Percentiles rank a stretch among this genome's conserved stretches.
phyloP scores from a whole-genome alignment of 768 basidiomycete genomes.

The Boletellus sp. region DNA sequence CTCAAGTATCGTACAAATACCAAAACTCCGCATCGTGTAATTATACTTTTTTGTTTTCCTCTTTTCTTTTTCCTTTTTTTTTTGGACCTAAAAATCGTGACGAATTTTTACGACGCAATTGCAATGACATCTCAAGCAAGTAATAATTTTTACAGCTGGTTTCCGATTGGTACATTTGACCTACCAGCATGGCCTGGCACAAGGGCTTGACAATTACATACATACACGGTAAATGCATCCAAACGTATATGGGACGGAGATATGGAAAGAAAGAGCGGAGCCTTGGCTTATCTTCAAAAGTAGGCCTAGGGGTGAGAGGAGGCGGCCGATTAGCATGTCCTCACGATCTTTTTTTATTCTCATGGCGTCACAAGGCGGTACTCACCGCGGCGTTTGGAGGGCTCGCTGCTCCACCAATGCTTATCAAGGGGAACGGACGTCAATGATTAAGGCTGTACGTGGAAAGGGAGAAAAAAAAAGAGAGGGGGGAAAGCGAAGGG shows the following conservation, averaged over 20 bases:
- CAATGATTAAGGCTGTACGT: background rate
- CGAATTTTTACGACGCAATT: conserved; percentile 29
- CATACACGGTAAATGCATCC: background rate
- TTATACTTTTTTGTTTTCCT: conserved; percentile 16
- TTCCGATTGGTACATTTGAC: background rate
- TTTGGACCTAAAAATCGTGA: conserved; percentile 10
- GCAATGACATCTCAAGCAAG: conserved; percentile 15
- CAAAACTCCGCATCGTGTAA: conserved; percentile 25
- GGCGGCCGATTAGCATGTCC: background rate
- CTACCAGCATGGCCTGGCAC: background rate
- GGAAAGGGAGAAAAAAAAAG: background rate
- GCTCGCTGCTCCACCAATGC: conserved; percentile 66
- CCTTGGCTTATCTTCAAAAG: conserved; percentile 16
- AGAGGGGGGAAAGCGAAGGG: too few relatives aligned
- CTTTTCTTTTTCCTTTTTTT: background rate
- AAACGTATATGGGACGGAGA: background rate
- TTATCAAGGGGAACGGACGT: background rate
- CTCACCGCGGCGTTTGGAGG: conserved; percentile 70
- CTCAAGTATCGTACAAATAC: conserved; percentile 23
- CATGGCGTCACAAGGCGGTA: background rate
- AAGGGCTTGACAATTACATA: background rate
- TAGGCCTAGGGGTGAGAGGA: conserved; percentile 18
- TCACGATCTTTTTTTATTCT: background rate
- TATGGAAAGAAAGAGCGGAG: background rate
- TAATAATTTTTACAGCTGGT: conserved; percentile 13